Evolutionary conservation across 2,329 filamentous ascomycete genomes (phyloP), one percentile per base, ranked within the genome.

Genomic region (Hortaea werneckii): DNA sequence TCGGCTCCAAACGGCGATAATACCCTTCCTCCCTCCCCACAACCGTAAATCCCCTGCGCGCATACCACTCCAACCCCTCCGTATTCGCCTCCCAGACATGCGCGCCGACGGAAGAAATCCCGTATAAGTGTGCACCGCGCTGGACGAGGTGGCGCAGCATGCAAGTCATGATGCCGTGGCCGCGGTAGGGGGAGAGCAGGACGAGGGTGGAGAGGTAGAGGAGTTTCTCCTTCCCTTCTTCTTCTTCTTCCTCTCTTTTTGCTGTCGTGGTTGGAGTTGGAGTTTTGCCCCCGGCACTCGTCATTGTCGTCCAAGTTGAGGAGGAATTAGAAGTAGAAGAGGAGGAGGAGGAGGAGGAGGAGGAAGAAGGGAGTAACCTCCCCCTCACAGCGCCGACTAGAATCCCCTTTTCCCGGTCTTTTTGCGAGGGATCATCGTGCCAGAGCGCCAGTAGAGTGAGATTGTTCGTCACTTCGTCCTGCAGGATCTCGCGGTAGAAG

Each of bases 21-120:
- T 82, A 83, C 3, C 66, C 70, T 42, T 75, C 67, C 38, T 80
- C 70, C 43, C 71, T 63, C 2, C 66, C 68, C 12, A 73, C 65
- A 37, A 75, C 67, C 50, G 66, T 66, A 49, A 83, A 83, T 0
- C 75, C 77, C 4, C 78, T 67, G 50, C 74, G 73, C 39, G 61
- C 58, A 63, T 83, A 83, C 79, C 79, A 83, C 41, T 70, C 67
- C 51, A 79, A 54, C 0, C 71, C 79, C 41, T 80, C 77, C 12
- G 71, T 67, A 46, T 82, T 82, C 20, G 71, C 73, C 53, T 79
- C 77, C 71, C 80, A 82, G 1, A 82, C 78, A 60, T 83, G 79
- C 8, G 79, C 79, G 2, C 75, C 78, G 13, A 82, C 71, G 10
- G 65, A 67, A 8, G 61, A 63, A 27, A 76, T 71, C 27, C 71